phyloP scores from a whole-genome alignment of 2,329 filamentous ascomycete species.

The Xylariomycetidae sp. region DNA sequence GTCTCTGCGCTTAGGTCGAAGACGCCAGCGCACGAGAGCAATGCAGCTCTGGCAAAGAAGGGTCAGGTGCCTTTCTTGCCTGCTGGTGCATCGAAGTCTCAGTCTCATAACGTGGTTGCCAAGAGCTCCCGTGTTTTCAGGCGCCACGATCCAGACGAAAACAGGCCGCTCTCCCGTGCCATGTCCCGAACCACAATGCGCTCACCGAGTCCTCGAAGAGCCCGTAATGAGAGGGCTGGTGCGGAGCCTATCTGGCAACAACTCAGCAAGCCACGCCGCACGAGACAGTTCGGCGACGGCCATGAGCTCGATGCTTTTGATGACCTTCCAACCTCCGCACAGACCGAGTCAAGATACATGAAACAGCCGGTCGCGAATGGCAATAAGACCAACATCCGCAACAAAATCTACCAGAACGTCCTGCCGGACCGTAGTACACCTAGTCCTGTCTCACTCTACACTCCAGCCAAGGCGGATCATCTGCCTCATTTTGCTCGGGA shows the following conservation, averaged over 20 bases:
- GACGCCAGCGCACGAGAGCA: constrained; percentile 63
- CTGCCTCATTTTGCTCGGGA: constrained; percentile 59
- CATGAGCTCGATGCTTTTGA: constrained; percentile 91
- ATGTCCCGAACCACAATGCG: constrained; percentile 53
- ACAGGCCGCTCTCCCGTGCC: constrained; percentile 50
- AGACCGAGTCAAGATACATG: constrained; percentile 73
- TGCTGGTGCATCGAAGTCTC: constrained; percentile 64
- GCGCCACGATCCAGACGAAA: constrained; percentile 75
- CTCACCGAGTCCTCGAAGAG: constrained; percentile 53
- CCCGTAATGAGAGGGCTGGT: constrained; percentile 34
- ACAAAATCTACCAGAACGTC: constrained; percentile 50
- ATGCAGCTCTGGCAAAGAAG: constrained; percentile 49
- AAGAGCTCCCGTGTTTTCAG: constrained; percentile 67
- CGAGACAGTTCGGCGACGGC: constrained; percentile 80
- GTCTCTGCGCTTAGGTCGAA: constrained; percentile 55
- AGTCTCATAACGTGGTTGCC: constrained; percentile 67
- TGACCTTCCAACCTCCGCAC: constrained; percentile 82
- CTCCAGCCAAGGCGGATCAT: constrained; percentile 51
- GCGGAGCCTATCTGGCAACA: constrained; percentile 54
- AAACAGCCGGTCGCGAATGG: constrained; percentile 70
- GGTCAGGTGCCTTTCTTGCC: constrained; percentile 70
- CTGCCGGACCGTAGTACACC: constrained; percentile 48
- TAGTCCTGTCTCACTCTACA: constrained; percentile 46
- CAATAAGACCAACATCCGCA: constrained; percentile 56
- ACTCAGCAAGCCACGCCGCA: constrained; percentile 64